These are phyloP conservation scores for Backusella sp. DNA, from an alignment of 192 early-diverging fungal genomes.

Conservation along the genomic window DNA sequence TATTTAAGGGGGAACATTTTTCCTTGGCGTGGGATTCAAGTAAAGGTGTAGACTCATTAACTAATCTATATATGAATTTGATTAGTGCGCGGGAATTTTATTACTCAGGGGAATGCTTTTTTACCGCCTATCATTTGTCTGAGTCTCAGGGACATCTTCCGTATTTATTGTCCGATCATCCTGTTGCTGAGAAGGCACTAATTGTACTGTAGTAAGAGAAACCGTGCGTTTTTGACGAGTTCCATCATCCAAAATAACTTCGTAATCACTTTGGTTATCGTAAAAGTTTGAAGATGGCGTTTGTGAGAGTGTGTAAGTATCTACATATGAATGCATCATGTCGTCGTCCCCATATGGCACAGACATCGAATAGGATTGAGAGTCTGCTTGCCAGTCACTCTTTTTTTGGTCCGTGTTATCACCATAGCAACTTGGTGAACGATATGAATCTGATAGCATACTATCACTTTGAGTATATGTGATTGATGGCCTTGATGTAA, in stretches of 20 bases:
- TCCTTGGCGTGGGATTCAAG: neutral
- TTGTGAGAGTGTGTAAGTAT: neutral
- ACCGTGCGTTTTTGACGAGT: conserved; percentile 30
- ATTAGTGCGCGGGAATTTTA: neutral
- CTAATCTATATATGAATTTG: neutral
- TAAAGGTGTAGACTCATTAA: neutral
- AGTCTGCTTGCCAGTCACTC: neutral
- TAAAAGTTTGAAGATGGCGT: neutral
- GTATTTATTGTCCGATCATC: neutral
- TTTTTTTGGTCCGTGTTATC: neutral
- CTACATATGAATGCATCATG: neutral
- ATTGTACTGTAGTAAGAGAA: conserved; percentile 29
- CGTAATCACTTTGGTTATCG: neutral
- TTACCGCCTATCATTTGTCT: neutral
- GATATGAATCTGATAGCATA: neutral
- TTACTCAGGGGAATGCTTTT: neutral
- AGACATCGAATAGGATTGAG: neutral
- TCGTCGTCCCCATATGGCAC: neutral
- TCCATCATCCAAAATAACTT: conserved; percentile 18
- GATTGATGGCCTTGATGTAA: neutral
- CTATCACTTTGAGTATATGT: neutral
- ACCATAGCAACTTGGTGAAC: neutral
- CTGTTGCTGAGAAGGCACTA: neutral
- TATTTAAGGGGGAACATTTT: neutral
- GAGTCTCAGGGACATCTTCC: neutral